Conservation (phyloP, 371 early-diverging fungal species). For the Lichtheimia corymbifera region DNA sequence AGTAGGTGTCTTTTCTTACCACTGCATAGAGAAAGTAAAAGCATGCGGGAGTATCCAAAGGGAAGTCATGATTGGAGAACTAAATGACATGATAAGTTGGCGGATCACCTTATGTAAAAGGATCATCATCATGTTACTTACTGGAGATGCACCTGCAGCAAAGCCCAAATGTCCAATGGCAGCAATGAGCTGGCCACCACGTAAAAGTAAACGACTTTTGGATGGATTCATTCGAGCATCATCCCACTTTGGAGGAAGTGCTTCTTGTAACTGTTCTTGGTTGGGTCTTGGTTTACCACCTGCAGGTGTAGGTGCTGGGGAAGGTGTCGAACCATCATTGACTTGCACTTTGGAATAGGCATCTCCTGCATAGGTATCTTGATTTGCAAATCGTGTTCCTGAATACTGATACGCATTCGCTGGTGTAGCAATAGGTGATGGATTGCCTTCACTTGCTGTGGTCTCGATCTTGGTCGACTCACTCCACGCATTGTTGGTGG, state of each 20-base stretch:
- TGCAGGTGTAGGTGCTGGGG: conserved; percentile 11
- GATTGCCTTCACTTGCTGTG: conserved; percentile 7
- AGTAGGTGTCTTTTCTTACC: conserved; percentile 17
- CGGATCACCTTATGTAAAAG: background rate
- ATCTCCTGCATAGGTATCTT: conserved; percentile 6
- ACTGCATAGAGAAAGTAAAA: conserved; percentile 51
- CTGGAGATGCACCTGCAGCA: conserved; percentile 51
- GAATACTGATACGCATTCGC: conserved; percentile 23
- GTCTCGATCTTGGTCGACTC: conserved; percentile 22
- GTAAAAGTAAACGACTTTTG: conserved; percentile 30
- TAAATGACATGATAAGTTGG: conserved; percentile 6
- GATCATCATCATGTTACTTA: conserved; percentile 16
- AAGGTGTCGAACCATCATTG: conserved; percentile 2
- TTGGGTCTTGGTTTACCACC: conserved; percentile 18
- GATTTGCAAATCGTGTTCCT: conserved; percentile 24
- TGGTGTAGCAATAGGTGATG: conserved; percentile 1
- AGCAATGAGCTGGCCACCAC: conserved; percentile 34
- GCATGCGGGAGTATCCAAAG: conserved; percentile 34
- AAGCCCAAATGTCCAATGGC: conserved; percentile 47
- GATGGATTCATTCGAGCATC: conserved; percentile 24
- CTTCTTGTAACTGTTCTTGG: conserved; percentile 16
- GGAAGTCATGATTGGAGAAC: conserved; percentile 33
- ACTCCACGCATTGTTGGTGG: conserved; percentile 8
- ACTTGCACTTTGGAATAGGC: conserved; percentile 17
- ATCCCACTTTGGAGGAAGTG: conserved; percentile 23